A percentile compares a stretch with the other conserved stretches of the same genome.
Evolutionary conservation across 2,329 filamentous ascomycete species (phyloP).

Genomic region (Annulohypoxylon truncatum): DNA sequence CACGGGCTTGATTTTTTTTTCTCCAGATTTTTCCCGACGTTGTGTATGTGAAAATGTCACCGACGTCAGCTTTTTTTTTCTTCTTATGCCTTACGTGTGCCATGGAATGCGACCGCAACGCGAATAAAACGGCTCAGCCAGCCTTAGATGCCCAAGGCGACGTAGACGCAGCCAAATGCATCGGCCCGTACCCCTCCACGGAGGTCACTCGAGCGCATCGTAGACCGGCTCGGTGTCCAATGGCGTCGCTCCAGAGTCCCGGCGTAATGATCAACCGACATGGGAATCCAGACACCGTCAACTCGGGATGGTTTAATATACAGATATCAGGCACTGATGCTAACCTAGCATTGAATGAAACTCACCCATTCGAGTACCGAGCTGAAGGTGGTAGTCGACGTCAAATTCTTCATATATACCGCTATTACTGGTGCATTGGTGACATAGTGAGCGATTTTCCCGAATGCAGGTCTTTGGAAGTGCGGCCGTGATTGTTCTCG

Average conservation of each 20-base stretch:
- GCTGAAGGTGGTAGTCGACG: background rate
- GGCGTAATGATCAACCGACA: conserved; percentile 18
- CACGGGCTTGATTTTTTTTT: background rate
- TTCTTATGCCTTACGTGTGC: conserved; percentile 16
- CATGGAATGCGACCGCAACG: conserved; percentile 22
- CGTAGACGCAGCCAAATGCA: conserved; percentile 20
- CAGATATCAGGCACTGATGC: background rate
- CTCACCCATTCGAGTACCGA: background rate
- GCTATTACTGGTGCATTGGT: background rate
- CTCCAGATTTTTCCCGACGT: background rate
- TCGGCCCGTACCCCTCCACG: conserved; percentile 25
- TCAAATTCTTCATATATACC: background rate
- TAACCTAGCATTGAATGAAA: background rate
- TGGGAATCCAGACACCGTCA: background rate
- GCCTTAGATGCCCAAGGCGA: conserved; percentile 21
- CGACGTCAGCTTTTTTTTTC: conserved; percentile 12
- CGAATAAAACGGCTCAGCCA: conserved; percentile 9
- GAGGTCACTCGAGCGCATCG: background rate
- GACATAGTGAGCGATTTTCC: background rate
- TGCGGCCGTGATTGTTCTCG: background rate
- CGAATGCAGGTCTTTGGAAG: background rate
- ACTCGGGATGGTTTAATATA: background rate
- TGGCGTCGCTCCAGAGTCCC: background rate
- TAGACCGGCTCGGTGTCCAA: conserved; percentile 7
- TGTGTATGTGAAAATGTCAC: background rate